These are phyloP conservation scores for Penicillium sumatraense DNA, from an alignment of 2,329 filamentous ascomycete species.

Conservation along the genomic window DNA sequence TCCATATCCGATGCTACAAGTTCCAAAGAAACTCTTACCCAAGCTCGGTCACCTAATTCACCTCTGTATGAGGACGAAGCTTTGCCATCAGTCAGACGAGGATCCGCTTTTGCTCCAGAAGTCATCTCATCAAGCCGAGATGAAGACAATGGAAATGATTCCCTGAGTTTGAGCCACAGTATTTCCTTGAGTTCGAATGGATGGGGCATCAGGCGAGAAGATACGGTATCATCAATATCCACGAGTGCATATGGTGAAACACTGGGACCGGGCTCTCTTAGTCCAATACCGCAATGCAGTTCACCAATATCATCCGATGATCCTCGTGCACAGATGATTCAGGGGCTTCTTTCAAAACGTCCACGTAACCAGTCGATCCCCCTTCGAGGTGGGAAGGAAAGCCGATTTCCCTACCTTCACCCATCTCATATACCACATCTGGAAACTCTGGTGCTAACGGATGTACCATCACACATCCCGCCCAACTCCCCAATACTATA, in stretches of 20 bases:
- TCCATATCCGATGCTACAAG: slow-evolving; percentile 17
- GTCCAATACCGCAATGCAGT: slow-evolving; percentile 17
- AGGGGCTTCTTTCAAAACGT: slow-evolving; percentile 44
- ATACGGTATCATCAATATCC: slow-evolving; percentile 11
- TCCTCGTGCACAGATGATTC: slow-evolving; percentile 38
- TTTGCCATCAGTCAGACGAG: slow-evolving; percentile 39
- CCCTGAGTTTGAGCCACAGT: background rate
- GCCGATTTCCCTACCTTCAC: slow-evolving; percentile 49
- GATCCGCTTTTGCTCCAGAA: slow-evolving; percentile 53
- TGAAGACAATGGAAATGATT: background rate
- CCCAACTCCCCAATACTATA: slow-evolving; percentile 47
- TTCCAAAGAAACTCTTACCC: background rate
- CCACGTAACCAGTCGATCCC: slow-evolving; percentile 37
- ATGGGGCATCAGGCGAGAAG: background rate
- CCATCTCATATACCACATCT: slow-evolving; percentile 60
- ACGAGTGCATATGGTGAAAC: slow-evolving; percentile 8
- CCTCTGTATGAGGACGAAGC: slow-evolving; percentile 35
- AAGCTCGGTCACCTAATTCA: background rate
- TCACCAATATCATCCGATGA: slow-evolving; percentile 27
- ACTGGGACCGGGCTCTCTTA: background rate
- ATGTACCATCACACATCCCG: slow-evolving; percentile 55
- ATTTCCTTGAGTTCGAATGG: background rate
- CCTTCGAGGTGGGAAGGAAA: slow-evolving; percentile 32
- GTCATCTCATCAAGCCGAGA: slow-evolving; percentile 36
- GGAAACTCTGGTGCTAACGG: slow-evolving; percentile 60